Evolutionary conservation across 768 basidiomycete genomes (phyloP).

Genomic region (Gyrodon lividus): DNA sequence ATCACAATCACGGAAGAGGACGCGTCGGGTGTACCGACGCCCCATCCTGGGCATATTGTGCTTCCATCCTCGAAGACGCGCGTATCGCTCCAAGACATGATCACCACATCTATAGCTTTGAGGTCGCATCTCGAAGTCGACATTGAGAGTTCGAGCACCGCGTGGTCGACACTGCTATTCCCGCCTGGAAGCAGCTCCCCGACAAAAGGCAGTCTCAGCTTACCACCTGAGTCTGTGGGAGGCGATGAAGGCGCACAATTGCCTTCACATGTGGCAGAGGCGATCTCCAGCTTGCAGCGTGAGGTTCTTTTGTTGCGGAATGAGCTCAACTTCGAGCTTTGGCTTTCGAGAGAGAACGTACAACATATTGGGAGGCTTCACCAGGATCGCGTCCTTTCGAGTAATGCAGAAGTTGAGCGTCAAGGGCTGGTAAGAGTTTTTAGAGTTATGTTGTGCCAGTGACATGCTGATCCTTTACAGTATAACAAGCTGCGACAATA

Average conservation of each 20-base stretch:
- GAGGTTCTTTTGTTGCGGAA: constrained; percentile 73
- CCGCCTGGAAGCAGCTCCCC: constrained; percentile 31
- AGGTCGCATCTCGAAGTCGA: constrained; percentile 70
- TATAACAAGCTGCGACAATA: constrained; percentile 83
- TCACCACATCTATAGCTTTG: constrained; percentile 67
- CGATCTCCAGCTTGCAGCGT: constrained; percentile 69
- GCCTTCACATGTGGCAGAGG: constrained; percentile 55
- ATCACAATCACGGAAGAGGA: constrained; percentile 21
- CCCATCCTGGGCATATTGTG: constrained; percentile 35
- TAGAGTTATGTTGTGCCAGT: neutral
- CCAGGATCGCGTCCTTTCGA: constrained; percentile 67
- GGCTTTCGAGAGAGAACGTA: constrained; percentile 78
- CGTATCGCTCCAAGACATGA: constrained; percentile 76
- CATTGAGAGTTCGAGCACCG: constrained; percentile 47
- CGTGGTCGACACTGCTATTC: constrained; percentile 52
- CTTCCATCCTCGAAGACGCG: constrained; percentile 31
- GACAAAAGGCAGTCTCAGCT: constrained; percentile 14
- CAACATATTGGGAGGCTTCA: constrained; percentile 81
- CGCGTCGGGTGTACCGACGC: constrained; percentile 24
- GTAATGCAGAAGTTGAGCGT: constrained; percentile 76
- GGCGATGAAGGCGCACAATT: constrained; percentile 23
- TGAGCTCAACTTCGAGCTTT: constrained; percentile 84
- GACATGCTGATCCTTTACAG: constrained; percentile 37
- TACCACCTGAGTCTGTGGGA: constrained; percentile 18
- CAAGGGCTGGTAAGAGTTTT: constrained; percentile 66